A percentile compares a stretch with the other conserved stretches of the same genome.
phyloP scores from a whole-genome alignment of 371 early-diverging fungal species.

The Mucor mucedo region DNA sequence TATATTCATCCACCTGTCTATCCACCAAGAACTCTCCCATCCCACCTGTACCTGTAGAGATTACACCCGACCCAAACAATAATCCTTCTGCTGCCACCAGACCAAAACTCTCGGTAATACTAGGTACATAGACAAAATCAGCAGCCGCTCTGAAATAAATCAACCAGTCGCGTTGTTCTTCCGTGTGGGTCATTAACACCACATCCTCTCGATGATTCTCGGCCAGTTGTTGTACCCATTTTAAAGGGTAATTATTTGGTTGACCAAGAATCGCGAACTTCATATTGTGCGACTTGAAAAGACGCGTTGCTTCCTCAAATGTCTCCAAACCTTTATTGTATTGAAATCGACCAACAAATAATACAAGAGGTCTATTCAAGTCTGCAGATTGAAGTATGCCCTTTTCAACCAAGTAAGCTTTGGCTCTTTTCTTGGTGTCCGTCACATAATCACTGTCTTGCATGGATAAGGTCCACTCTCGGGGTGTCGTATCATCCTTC shows the following conservation, averaged over 20 bases:
- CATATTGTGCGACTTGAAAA: conserved; percentile 48
- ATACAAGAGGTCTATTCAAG: conserved; percentile 52
- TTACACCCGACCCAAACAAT: conserved; percentile 63
- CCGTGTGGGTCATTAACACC: conserved; percentile 44
- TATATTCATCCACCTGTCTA: conserved; percentile 30
- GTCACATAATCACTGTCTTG: conserved; percentile 39
- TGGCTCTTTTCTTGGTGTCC: conserved; percentile 57
- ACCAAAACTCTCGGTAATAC: conserved; percentile 65
- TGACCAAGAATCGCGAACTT: conserved; percentile 67
- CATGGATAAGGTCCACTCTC: conserved; percentile 29
- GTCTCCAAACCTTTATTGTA: conserved; percentile 65
- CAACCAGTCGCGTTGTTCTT: conserved; percentile 57
- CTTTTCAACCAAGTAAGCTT: conserved; percentile 56
- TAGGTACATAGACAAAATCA: conserved; percentile 67
- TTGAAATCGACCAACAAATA: conserved; percentile 68
- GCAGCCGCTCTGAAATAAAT: conserved; percentile 64
- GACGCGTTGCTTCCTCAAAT: conserved; percentile 48
- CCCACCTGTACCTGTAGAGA: conserved; percentile 65
- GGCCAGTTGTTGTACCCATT: conserved; percentile 46
- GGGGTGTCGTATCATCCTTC: conserved; percentile 1
- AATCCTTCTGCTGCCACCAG: conserved; percentile 69
- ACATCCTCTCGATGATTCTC: conserved; percentile 51
- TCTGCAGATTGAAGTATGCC: conserved; percentile 49
- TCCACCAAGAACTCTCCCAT: conserved; percentile 63
- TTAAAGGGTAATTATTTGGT: conserved; percentile 60